A percentile compares a stretch with the other conserved stretches of the same genome.
Conservation (phyloP, 2,329 filamentous ascomycete species). For the Hypoxylon rubiginosum region DNA sequence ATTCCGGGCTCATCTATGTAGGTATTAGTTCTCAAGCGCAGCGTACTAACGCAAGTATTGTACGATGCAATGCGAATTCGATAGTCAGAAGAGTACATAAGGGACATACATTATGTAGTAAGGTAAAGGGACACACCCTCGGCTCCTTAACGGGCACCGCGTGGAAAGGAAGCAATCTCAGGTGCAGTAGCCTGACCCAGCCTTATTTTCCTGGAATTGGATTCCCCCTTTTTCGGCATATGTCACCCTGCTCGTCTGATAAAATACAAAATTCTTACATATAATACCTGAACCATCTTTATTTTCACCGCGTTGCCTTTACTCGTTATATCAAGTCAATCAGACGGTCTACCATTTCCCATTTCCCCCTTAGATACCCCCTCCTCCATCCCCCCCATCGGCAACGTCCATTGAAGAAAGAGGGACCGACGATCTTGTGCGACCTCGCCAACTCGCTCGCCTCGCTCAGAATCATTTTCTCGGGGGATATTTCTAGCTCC, state of each 20-base stretch:
- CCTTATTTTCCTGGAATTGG: slow-evolving; percentile 31
- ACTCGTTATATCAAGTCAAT: slow-evolving; percentile 9
- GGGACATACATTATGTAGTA: too few relatives aligned
- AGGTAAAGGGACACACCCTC: too few relatives aligned
- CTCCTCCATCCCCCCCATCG: slow-evolving; percentile 24
- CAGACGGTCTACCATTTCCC: slow-evolving; percentile 11
- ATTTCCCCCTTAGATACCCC: slow-evolving; percentile 4
- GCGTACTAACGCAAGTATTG: slow-evolving; percentile 24
- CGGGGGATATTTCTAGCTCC: slow-evolving; percentile 37
- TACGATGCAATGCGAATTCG: slow-evolving; percentile 31
- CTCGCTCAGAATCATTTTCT: slow-evolving; percentile 33
- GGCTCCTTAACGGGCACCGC: slow-evolving; percentile 23
- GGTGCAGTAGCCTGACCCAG: slow-evolving; percentile 35
- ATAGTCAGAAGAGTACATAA: slow-evolving; percentile 16
- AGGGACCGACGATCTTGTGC: slow-evolving; percentile 35
- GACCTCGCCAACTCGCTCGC: slow-evolving; percentile 35
- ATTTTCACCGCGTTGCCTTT: slow-evolving; percentile 10
- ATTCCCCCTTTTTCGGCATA: slow-evolving; percentile 35
- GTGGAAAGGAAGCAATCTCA: slow-evolving; percentile 35
- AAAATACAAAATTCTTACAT: neutral
- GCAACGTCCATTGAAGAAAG: slow-evolving; percentile 31
- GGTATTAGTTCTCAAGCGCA: slow-evolving; percentile 17
- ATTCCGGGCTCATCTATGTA: slow-evolving; percentile 18
- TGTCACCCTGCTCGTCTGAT: slow-evolving; percentile 24
- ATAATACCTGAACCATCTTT: slow-evolving; percentile 11